These are phyloP conservation scores for Zychaea mexicana DNA, from an alignment of 371 early-diverging fungal genomes.

Conservation along the genomic window DNA sequence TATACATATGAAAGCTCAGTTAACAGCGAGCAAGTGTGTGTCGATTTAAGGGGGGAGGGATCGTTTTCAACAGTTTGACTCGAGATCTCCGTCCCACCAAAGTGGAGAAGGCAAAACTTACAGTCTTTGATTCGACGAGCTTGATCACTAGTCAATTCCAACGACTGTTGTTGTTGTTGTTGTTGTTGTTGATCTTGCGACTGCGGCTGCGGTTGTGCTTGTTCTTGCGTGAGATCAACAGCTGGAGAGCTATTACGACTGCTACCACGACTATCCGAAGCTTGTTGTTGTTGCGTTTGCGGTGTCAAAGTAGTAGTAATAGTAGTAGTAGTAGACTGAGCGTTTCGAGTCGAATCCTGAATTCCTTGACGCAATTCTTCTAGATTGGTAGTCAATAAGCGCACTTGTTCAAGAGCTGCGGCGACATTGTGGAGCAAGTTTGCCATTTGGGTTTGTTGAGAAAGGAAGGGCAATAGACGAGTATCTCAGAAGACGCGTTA, in stretches of 20 bases:
- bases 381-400: background rate
- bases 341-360: background rate
- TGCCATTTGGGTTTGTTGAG: background rate
- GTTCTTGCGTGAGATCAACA: too few relatives aligned
- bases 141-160: background rate
- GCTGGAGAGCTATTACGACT: background rate
- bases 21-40: too few relatives aligned
- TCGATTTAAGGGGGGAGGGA: too few relatives aligned
- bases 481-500: background rate
- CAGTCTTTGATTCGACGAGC: constrained; percentile 9
- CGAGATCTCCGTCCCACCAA: too few relatives aligned
- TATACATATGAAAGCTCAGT: too few relatives aligned
- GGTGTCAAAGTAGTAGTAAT: too few relatives aligned
- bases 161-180: background rate
- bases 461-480: background rate
- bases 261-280: too few relatives aligned
- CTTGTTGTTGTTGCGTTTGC: too few relatives aligned
- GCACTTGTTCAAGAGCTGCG: background rate
- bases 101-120: background rate
- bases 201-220: too few relatives aligned
- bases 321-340: too few relatives aligned
- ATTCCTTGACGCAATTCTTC: background rate
- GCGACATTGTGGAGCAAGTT: background rate
- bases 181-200: background rate
- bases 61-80: too few relatives aligned